These are phyloP conservation scores for Tephrocybe sp. DNA, from an alignment of 768 basidiomycete species.

Conservation along the genomic window DNA sequence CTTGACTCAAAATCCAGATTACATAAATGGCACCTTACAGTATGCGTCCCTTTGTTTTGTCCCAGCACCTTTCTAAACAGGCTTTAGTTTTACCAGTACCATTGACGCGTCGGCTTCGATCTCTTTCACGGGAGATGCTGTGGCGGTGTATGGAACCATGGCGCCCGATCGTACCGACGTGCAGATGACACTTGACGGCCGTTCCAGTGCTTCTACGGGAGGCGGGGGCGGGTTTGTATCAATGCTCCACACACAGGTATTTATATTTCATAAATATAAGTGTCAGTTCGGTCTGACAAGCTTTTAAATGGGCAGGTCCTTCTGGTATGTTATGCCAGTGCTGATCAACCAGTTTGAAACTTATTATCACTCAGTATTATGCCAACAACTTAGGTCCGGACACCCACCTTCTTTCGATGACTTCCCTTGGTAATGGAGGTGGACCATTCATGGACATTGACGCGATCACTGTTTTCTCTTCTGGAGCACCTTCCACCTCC, in stretches of 20 bases:
- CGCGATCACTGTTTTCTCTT: slow-evolving; percentile 36
- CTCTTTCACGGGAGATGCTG: slow-evolving; percentile 48
- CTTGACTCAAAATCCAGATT: slow-evolving; percentile 25
- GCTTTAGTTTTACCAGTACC: slow-evolving; percentile 38
- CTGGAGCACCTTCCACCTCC: slow-evolving; percentile 6
- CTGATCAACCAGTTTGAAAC: background rate
- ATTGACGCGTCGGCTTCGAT: slow-evolving; percentile 42
- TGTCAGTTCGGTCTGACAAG: background rate
- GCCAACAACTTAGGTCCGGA: slow-evolving; percentile 35
- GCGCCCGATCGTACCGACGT: slow-evolving; percentile 52
- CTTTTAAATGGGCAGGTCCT: slow-evolving; percentile 31
- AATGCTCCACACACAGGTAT: slow-evolving; percentile 29
- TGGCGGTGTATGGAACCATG: slow-evolving; percentile 54
- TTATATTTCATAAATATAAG: background rate
- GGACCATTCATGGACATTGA: slow-evolving; percentile 47
- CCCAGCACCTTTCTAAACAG: background rate
- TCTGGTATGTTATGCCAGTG: slow-evolving; percentile 25
- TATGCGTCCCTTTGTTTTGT: slow-evolving; percentile 21
- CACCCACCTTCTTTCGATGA: slow-evolving; percentile 38
- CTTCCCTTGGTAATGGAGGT: slow-evolving; percentile 28
- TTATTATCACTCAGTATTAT: slow-evolving; percentile 35
- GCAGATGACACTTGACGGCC: slow-evolving; percentile 45
- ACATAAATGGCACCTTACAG: slow-evolving; percentile 44
- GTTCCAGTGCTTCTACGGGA: slow-evolving; percentile 30
- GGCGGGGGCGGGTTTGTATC: slow-evolving; percentile 34